Conservation (phyloP, 106 monocot species). For the Dioscorea dumetorum region DNA sequence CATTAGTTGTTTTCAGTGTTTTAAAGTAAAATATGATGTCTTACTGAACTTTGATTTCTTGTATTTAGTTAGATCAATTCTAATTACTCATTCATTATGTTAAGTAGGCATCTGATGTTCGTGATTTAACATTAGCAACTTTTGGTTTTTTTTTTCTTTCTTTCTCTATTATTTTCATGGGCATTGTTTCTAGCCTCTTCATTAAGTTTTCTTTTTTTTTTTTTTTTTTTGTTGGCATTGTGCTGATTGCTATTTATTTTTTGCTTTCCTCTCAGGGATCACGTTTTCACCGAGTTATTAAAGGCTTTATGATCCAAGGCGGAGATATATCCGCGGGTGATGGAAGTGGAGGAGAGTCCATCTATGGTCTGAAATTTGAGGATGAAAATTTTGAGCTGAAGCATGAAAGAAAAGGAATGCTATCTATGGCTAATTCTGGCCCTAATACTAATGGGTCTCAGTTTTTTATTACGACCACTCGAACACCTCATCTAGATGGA, state of each 20-base stretch:
- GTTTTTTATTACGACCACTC: slow-evolving; percentile 83
- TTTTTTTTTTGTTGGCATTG: too few species aligned
- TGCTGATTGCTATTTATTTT: not conserved
- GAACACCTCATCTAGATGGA: slow-evolving; percentile 82
- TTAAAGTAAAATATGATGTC: too few species aligned
- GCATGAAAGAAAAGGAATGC: slow-evolving; percentile 88
- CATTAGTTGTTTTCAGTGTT: too few species aligned
- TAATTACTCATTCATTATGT: too few species aligned
- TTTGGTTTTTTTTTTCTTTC: too few species aligned
- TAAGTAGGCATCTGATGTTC: too few species aligned
- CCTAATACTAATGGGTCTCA: slow-evolving; percentile 83
- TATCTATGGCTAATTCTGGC: slow-evolving; percentile 92
- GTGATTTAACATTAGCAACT: too few species aligned
- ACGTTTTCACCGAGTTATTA: slow-evolving; percentile 71
- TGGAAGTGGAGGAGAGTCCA: slow-evolving; percentile 91
- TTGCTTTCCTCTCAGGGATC: slow-evolving; percentile 36
- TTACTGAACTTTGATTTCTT: too few species aligned
- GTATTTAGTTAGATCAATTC: too few species aligned
- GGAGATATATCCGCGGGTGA: slow-evolving; percentile 84
- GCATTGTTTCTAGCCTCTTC: too few species aligned
- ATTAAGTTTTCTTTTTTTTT: too few species aligned
- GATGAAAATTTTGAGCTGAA: slow-evolving; percentile 83
- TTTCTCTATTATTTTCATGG: too few species aligned
- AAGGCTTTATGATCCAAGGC: slow-evolving; percentile 91
- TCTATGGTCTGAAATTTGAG: slow-evolving; percentile 78